Percentiles rank a stretch among this genome's conserved stretches.
Evolutionary conservation across 2,329 filamentous ascomycete species (phyloP).

Genomic region (Scopulariopsis brevicaulis): DNA sequence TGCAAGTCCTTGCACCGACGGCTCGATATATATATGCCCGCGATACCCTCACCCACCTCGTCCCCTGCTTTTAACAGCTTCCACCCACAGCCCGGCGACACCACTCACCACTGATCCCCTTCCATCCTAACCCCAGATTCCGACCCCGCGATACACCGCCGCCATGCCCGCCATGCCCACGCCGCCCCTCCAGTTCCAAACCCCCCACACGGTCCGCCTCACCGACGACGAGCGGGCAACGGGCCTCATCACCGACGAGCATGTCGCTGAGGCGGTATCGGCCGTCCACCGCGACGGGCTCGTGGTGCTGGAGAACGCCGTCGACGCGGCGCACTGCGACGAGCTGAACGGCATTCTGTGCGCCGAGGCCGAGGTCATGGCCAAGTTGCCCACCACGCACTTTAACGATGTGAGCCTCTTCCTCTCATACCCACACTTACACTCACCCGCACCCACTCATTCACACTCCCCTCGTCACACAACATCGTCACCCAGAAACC

Average conservation of each 20-base stretch:
- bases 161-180: neutral
- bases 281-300: slow-evolving; percentile 7
- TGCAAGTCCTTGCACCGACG: too few species aligned
- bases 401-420: slow-evolving; percentile 6
- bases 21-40: too few species aligned
- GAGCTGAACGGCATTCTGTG: slow-evolving; percentile 5
- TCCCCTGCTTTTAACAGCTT: too few species aligned
- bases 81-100: too few species aligned
- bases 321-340: slow-evolving; percentile 4
- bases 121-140: neutral
- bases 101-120: too few species aligned
- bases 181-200: slow-evolving; percentile 1
- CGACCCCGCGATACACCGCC: neutral
- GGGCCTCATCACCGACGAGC: slow-evolving; percentile 10
- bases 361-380: slow-evolving; percentile 6
- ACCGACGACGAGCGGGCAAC: slow-evolving; percentile 13
- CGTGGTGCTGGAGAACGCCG: slow-evolving; percentile 7
- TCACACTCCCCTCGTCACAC: too few species aligned
- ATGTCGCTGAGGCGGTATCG: slow-evolving; percentile 4
- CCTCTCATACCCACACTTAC: neutral
- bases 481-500: too few species aligned
- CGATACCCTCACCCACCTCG: too few species aligned
- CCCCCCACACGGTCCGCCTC: slow-evolving; percentile 7
- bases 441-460: neutral
- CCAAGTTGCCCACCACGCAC: slow-evolving; percentile 9